Conservation (phyloP, 257 asterid genomes). For the Solanum okadae region DNA sequence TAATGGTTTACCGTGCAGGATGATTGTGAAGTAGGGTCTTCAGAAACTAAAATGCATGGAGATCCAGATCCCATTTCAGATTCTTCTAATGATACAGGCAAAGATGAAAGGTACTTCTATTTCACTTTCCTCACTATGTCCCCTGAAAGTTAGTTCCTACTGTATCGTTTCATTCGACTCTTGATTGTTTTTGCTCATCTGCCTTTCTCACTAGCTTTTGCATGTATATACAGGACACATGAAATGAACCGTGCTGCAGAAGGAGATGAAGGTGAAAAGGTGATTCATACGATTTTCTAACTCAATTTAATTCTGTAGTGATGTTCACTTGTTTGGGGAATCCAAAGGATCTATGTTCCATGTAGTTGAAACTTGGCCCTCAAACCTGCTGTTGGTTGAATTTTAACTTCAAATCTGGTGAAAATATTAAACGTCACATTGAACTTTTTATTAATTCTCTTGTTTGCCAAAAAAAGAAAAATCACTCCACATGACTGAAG, state of each 20-base stretch:
- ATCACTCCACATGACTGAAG: neutral
- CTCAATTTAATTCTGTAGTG: neutral
- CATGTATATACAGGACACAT: constrained; percentile 11
- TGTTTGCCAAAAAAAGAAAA: neutral
- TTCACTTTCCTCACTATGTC: neutral
- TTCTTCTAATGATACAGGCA: neutral
- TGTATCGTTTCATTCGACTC: neutral
- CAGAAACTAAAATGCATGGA: constrained; percentile 6
- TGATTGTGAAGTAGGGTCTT: constrained; percentile 8
- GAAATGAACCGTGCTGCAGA: constrained; percentile 7
- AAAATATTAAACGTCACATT: neutral
- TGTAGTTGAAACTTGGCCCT: neutral
- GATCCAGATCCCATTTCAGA: neutral
- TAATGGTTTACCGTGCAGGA: constrained; percentile 12
- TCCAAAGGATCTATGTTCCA: neutral
- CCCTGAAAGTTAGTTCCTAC: neutral
- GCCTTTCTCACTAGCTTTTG: neutral
- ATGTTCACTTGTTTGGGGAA: neutral
- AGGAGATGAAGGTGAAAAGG: constrained; percentile 16
- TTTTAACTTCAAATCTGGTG: neutral
- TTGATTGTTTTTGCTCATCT: neutral
- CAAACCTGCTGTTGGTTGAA: neutral
- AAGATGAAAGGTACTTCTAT: constrained; percentile 15
- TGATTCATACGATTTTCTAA: neutral
- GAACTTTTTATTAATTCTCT: neutral